Base-by-base conservation (phyloP, 2,329 filamentous ascomycete genomes). In the Aureobasidium pullulans region DNA sequence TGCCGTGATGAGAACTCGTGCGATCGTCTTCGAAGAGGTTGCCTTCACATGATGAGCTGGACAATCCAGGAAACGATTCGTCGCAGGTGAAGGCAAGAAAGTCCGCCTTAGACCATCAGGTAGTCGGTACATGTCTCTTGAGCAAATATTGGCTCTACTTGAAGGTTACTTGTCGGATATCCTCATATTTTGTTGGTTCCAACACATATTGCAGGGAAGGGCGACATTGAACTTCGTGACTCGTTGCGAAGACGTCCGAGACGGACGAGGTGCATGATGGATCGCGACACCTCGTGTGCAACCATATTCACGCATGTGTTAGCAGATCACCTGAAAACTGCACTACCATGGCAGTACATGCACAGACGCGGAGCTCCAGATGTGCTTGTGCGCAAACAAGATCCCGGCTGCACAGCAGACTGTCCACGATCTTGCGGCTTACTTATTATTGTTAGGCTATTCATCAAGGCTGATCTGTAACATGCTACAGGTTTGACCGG, bases 21-120 rank as follows among this genome's bases (percentile, higher is more conserved):
- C 77, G 5, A 76, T 75, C 56, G 69, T 80, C 44, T 74, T 79
- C 47, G 72, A 72, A 44, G 78, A 80, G 63, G 72, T 80, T 49
- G 70, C 64, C 61, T 74, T 75, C 68, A 68, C 43, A 40, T 65
- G 59, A 54, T 23, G n/a, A 3, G 11, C 23, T 28, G 6, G 16
- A 44, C 19, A 16, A n/a, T 11, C 11, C n/a, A 43, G 50, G 15
- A 43, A n/a, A 29, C 11, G 4, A 42, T 9, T 40, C 11, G 28
- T 32, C 29, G 11, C 40, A 29, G 28, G 6, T 9, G 19, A 9
- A 9, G n/a, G n/a, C 31, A 36, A 15, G 9, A 4, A 2, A 13
- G 29, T 29, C 31, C n/a, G 52, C 40, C 40, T 56, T 40, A n/a
- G 29, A 44, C 9, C 19, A 29, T 23, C n/a, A 23, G n/a, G 37